Conservation (phyloP, 108 stramenopile species). For the Licmophora abbreviata region DNA sequence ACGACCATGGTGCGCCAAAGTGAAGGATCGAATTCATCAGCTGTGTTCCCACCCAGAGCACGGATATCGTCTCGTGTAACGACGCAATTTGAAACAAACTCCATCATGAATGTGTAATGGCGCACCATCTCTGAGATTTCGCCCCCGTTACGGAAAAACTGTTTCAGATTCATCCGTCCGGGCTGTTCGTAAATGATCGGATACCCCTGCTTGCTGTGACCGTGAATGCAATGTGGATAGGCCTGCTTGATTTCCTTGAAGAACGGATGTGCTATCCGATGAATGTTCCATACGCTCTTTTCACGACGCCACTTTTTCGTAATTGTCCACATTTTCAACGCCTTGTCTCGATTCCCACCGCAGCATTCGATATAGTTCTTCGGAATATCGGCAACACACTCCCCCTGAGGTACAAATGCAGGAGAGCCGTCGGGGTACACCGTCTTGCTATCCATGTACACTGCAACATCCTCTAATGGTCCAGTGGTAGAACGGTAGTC, state of each 20-base stretch:
- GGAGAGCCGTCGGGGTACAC: constrained; percentile 32
- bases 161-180: constrained; percentile 49
- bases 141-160: constrained; percentile 41
- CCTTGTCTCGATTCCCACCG: constrained; percentile 8
- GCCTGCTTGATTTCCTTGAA: constrained; percentile 47
- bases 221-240: constrained; percentile 50
- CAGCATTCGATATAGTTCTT: constrained; percentile 17
- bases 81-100: constrained; percentile 39
- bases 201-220: constrained; percentile 36
- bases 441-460: constrained; percentile 26
- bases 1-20: constrained; percentile 45
- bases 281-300: constrained; percentile 33
- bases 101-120: constrained; percentile 54
- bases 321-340: constrained; percentile 22
- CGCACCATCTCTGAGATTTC: constrained; percentile 41
- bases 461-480: constrained; percentile 14
- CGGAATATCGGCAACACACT: constrained; percentile 22
- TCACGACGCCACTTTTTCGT: constrained; percentile 41
- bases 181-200: constrained; percentile 48
- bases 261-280: constrained; percentile 33
- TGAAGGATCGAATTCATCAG: constrained; percentile 9
- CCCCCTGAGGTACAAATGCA: constrained; percentile 39
- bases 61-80: too few relatives aligned
- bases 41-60: too few relatives aligned
- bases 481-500: background rate